These are phyloP conservation scores for Podila clonocystis DNA, from an alignment of 192 early-diverging fungal genomes.

Conservation along the genomic window DNA sequence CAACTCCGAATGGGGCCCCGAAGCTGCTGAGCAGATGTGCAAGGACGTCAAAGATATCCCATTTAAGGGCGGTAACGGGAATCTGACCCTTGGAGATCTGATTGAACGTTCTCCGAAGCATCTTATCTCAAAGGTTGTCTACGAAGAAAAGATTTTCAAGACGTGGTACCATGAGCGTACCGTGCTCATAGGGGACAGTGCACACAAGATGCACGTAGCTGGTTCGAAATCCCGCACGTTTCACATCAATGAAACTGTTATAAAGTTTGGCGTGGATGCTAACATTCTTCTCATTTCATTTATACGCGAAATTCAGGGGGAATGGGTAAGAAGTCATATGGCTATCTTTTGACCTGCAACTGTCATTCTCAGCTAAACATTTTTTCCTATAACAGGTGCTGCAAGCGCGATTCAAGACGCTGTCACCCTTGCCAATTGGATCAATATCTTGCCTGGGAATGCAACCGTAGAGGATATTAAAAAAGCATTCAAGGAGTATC, in stretches of 20 bases:
- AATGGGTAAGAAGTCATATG: neutral
- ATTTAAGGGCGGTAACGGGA: neutral
- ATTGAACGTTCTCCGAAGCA: conserved; percentile 4
- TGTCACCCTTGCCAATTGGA: conserved; percentile 28
- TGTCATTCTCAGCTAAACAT: neutral
- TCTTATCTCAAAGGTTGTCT: conserved; percentile 13
- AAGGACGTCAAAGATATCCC: conserved; percentile 2
- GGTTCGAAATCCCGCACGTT: neutral
- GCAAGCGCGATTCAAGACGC: conserved; percentile 35
- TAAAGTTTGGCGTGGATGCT: too few species aligned
- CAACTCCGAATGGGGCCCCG: conserved; percentile 7
- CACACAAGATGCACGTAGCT: neutral
- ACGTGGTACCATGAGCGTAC: conserved; percentile 11
- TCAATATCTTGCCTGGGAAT: conserved; percentile 6
- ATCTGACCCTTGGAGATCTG: conserved; percentile 6
- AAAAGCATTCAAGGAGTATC: conserved; percentile 1
- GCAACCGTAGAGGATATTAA: conserved; percentile 3
- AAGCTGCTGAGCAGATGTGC: conserved; percentile 11
- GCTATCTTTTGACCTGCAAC: neutral
- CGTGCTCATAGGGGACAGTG: conserved; percentile 3
- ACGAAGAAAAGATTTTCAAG: conserved; percentile 18
- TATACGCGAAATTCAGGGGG: too few species aligned
- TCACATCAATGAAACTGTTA: too few species aligned
- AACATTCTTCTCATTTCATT: too few species aligned
- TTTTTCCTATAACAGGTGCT: conserved; percentile 5